These are phyloP conservation scores for Malbranchea zuffiana DNA, from an alignment of 2,329 filamentous ascomycete genomes.

Conservation along the genomic window DNA sequence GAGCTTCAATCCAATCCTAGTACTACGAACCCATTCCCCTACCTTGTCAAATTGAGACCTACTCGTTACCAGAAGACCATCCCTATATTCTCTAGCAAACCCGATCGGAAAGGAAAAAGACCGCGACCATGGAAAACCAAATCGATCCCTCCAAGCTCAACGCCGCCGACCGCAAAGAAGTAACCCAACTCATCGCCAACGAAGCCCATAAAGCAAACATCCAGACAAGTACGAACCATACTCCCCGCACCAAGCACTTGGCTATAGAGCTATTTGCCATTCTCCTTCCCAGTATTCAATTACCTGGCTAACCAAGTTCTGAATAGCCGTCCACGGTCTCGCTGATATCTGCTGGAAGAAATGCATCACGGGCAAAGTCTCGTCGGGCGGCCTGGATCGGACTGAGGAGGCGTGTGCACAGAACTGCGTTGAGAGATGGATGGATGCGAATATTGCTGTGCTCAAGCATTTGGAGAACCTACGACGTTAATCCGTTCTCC, in stretches of 20 bases:
- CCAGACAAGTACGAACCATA: constrained; percentile 38
- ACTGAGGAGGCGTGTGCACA: constrained; percentile 71
- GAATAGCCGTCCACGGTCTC: constrained; percentile 53
- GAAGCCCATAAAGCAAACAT: constrained; percentile 68
- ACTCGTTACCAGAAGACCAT: too few species aligned
- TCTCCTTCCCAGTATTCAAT: too few species aligned
- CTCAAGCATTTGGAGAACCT: constrained; percentile 69
- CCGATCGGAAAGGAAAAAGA: too few species aligned
- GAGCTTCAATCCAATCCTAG: too few species aligned
- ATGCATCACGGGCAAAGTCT: constrained; percentile 68
- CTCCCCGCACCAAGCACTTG: neutral
- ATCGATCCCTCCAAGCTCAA: constrained; percentile 64
- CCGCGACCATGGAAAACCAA: constrained; percentile 28
- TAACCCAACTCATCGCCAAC: constrained; percentile 73
- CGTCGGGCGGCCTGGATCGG: constrained; percentile 59
- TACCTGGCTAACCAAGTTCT: too few species aligned
- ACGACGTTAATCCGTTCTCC: constrained; percentile 31
- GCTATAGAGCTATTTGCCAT: neutral
- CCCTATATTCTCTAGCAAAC: too few species aligned
- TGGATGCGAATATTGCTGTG: constrained; percentile 80
- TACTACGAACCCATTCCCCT: too few species aligned
- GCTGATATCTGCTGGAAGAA: constrained; percentile 88
- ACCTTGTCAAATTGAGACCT: too few species aligned
- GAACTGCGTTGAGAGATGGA: constrained; percentile 89
- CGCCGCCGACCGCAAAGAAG: constrained; percentile 72